These are phyloP conservation scores for Fusarium incarnatum DNA, from an alignment of 2,329 filamentous ascomycete species.

Conservation along the genomic window DNA sequence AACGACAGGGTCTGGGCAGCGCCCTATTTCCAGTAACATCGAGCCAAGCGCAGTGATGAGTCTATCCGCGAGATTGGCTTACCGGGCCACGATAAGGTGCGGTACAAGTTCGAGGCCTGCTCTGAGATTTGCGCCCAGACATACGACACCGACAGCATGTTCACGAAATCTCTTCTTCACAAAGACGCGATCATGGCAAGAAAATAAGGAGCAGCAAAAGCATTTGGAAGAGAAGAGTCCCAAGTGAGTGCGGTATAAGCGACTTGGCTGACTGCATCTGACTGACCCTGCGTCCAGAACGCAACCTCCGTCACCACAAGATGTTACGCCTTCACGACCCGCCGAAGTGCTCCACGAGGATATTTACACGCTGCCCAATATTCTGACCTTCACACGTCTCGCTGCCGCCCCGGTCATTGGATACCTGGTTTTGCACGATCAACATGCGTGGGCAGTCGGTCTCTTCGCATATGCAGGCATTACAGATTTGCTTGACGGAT, in stretches of 20 bases:
- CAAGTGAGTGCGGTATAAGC: neutral
- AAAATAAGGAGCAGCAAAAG: constrained; percentile 32
- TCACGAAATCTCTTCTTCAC: constrained; percentile 39
- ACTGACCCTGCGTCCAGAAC: constrained; percentile 16
- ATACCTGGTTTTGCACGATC: constrained; percentile 87
- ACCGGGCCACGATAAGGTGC: constrained; percentile 20
- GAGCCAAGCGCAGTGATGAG: constrained; percentile 23
- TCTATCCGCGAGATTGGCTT: constrained; percentile 33
- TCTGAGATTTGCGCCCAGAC: constrained; percentile 16
- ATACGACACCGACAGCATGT: constrained; percentile 7
- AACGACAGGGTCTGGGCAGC: constrained; percentile 20
- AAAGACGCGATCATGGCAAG: constrained; percentile 36
- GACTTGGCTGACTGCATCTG: neutral
- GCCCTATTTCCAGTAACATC: constrained; percentile 5
- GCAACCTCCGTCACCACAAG: constrained; percentile 1
- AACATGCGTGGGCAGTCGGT: constrained; percentile 80
- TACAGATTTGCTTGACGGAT: constrained; percentile 93
- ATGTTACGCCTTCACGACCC: constrained; percentile 3
- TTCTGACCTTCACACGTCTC: constrained; percentile 88
- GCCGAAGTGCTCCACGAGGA: constrained; percentile 71
- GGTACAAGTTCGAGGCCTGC: constrained; percentile 10
- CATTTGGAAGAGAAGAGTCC: constrained; percentile 11
- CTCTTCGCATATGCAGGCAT: constrained; percentile 94
- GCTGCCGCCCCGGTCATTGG: constrained; percentile 85
- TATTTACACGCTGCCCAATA: constrained; percentile 96